These are phyloP conservation scores for Fagus crenata DNA, from an alignment of 306 rosid genomes.

Conservation along the genomic window DNA sequence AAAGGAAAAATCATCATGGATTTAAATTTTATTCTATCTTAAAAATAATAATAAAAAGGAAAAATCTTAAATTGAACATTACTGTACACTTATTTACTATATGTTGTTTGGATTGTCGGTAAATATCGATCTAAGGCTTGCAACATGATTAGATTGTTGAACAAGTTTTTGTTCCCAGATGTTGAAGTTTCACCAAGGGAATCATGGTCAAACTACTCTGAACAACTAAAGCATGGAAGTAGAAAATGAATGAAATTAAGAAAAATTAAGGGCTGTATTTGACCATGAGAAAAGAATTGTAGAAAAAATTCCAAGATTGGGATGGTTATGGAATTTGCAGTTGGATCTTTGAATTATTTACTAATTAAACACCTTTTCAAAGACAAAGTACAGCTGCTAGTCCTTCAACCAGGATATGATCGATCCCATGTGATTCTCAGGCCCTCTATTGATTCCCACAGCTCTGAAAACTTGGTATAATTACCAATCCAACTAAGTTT, in stretches of 20 bases:
- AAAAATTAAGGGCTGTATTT: background rate
- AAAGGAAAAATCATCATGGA: too few relatives aligned
- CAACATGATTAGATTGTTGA: background rate
- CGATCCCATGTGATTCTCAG: conserved; percentile 11
- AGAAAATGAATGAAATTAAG: too few relatives aligned
- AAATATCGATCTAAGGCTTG: background rate
- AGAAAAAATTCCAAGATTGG: background rate
- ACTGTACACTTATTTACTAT: too few relatives aligned
- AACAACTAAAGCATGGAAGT: too few relatives aligned
- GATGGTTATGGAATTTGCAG: background rate
- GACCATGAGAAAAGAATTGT: too few relatives aligned
- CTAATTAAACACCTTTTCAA: background rate
- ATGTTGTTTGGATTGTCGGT: background rate
- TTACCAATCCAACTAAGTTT: background rate
- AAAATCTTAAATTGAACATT: too few relatives aligned
- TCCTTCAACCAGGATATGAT: background rate
- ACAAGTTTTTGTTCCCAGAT: background rate
- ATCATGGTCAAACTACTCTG: too few relatives aligned
- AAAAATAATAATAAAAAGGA: too few relatives aligned
- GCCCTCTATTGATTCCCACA: background rate
- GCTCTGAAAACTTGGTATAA: background rate
- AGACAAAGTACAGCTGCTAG: background rate
- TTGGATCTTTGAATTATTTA: background rate
- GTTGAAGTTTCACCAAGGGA: background rate
- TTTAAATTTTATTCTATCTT: too few relatives aligned